Percentiles rank a stretch among this genome's conserved stretches.
phyloP scores from a whole-genome alignment of 768 basidiomycete genomes.

The Suillus subaureus region DNA sequence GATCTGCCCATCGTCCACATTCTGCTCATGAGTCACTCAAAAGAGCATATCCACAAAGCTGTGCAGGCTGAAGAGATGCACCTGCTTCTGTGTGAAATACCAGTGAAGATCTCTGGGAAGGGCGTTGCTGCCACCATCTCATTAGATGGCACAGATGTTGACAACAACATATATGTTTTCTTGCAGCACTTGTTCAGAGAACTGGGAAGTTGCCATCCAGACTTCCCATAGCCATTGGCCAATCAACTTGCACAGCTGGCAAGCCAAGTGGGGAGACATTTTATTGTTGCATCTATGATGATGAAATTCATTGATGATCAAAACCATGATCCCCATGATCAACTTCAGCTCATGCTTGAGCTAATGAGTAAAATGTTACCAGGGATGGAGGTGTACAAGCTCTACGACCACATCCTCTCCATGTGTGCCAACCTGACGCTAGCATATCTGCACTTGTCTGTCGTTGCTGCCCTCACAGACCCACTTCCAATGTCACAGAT shows the following conservation, averaged over 20 bases:
- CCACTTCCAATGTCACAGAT: neutral
- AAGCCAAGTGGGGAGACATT: neutral
- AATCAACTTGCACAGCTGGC: neutral
- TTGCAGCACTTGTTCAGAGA: neutral
- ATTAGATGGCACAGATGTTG: neutral
- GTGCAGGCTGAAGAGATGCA: neutral
- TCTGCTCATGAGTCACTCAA: neutral
- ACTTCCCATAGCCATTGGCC: neutral
- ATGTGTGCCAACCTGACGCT: neutral
- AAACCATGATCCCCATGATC: neutral
- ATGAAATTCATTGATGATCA: neutral
- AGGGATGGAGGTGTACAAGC: neutral
- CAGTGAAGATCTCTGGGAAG: neutral
- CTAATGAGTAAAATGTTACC: neutral
- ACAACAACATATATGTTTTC: neutral
- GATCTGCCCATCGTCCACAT: neutral
- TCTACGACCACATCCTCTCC: neutral
- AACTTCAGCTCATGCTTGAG: neutral
- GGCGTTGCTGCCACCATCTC: neutral
- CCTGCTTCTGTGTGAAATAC: neutral
- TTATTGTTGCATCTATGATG: neutral
- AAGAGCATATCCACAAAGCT: neutral
- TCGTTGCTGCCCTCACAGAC: neutral
- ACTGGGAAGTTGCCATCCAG: neutral
- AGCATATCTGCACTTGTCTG: neutral